Evolutionary conservation across 768 basidiomycete genomes (phyloP).

Genomic region (Asterophora parasitica): DNA sequence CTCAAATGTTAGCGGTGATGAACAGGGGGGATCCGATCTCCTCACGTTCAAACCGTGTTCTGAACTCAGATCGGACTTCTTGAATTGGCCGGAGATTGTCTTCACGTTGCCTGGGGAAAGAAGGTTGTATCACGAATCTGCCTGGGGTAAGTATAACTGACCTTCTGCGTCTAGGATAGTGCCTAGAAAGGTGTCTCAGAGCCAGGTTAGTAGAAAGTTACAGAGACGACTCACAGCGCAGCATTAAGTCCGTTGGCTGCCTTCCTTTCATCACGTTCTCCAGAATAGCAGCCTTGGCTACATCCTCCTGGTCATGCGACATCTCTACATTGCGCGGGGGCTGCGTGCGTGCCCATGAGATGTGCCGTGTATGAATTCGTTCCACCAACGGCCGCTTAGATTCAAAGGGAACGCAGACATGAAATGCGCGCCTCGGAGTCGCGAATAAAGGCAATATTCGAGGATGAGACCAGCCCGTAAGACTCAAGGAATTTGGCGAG

Average conservation of each 20-base stretch:
- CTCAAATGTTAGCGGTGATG: conserved; percentile 14
- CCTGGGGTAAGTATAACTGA: conserved; percentile 20
- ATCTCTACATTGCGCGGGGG: conserved; percentile 25
- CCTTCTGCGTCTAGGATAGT: conserved; percentile 86
- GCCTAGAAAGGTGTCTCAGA: conserved; percentile 41
- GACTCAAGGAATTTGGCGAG: not conserved
- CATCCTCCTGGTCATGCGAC: conserved; percentile 57
- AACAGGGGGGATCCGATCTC: conserved; percentile 16
- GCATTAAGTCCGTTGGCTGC: conserved; percentile 84
- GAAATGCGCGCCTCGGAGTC: not conserved
- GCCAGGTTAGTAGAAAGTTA: conserved; percentile 8
- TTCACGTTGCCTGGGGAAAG: conserved; percentile 66
- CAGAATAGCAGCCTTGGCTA: conserved; percentile 65
- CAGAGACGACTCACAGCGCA: conserved; percentile 66
- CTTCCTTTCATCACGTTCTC: conserved; percentile 86
- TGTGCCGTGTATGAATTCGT: conserved; percentile 12
- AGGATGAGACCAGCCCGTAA: conserved; percentile 1
- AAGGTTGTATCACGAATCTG: conserved; percentile 3
- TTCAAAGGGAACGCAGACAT: conserved; percentile 4
- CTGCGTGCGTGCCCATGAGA: conserved; percentile 33
- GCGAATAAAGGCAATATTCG: not conserved
- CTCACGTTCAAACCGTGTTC: conserved; percentile 90
- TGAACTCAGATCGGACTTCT: conserved; percentile 80
- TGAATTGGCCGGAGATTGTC: conserved; percentile 86
- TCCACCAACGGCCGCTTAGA: conserved; percentile 2